These are phyloP conservation scores for Warburgia ugandensis DNA, from an alignment of 164 flowering plant genomes.

Conservation along the genomic window DNA sequence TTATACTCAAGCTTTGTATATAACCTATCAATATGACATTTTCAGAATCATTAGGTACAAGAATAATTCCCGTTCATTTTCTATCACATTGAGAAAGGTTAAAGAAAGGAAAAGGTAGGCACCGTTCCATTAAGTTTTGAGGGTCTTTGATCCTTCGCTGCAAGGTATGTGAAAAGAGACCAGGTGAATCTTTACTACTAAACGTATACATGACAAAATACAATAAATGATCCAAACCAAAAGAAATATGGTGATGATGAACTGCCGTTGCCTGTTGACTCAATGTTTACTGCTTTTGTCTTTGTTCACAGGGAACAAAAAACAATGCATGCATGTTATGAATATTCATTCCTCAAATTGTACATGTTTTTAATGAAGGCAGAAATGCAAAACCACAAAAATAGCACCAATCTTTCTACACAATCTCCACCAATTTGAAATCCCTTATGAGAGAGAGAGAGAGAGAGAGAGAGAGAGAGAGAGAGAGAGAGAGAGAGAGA, in stretches of 20 bases:
- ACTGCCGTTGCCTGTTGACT: slow-evolving; percentile 7
- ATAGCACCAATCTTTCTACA: slow-evolving; percentile 2
- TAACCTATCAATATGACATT: slow-evolving; percentile 2
- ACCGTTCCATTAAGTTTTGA: not conserved
- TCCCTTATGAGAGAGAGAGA: slow-evolving; percentile 6
- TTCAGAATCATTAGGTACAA: slow-evolving; percentile 1
- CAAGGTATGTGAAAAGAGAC: not conserved
- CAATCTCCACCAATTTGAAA: slow-evolving; percentile 12
- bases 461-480: slow-evolving; percentile 9
- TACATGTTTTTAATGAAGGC: slow-evolving; percentile 13
- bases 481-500: not conserved
- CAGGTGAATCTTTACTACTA: not conserved
- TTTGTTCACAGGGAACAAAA: slow-evolving; percentile 7
- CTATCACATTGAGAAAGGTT: slow-evolving; percentile 7
- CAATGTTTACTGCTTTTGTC: slow-evolving; percentile 4
- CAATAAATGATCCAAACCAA: not conserved
- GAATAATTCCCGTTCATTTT: not conserved
- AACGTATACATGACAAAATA: slow-evolving; percentile 5
- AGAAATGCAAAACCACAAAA: slow-evolving; percentile 9
- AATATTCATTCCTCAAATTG: slow-evolving; percentile 14
- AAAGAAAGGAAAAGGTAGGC: not conserved
- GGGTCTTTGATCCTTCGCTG: slow-evolving; percentile 1
- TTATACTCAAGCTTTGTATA: too few relatives aligned
- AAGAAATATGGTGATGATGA: slow-evolving; percentile 4
- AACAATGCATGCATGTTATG: slow-evolving; percentile 14